A percentile compares a stretch with the other conserved stretches of the same genome.
Conservation (phyloP, 2,329 filamentous ascomycete genomes). For the Atkinsonella hypoxylon region DNA sequence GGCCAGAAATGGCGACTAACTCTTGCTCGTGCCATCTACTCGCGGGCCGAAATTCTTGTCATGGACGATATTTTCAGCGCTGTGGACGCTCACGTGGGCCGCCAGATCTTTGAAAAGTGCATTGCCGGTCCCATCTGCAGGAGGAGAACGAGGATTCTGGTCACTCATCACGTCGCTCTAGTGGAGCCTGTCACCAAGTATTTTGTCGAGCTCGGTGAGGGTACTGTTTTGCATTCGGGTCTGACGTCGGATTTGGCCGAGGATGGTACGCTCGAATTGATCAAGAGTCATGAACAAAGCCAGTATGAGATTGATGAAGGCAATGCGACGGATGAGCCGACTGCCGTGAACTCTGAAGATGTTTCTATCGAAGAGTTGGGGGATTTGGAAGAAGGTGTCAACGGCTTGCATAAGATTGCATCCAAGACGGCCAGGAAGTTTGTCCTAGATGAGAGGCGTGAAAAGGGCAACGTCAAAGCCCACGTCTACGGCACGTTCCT, state of each 20-base stretch:
- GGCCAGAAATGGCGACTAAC: constrained; percentile 77
- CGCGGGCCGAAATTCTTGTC: constrained; percentile 61
- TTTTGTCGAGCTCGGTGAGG: constrained; percentile 60
- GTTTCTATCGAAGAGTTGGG: constrained; percentile 30
- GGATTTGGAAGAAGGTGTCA: constrained; percentile 21
- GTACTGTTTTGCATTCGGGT: constrained; percentile 51
- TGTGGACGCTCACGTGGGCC: constrained; percentile 69
- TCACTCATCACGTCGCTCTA: constrained; percentile 68
- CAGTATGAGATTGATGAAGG: constrained; percentile 34
- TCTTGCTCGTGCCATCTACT: constrained; percentile 70
- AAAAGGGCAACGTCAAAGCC: constrained; percentile 56
- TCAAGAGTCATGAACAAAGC: constrained; percentile 43
- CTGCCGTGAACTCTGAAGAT: constrained; percentile 43
- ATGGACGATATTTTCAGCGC: constrained; percentile 79
- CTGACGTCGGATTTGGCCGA: constrained; percentile 51
- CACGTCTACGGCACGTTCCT: constrained; percentile 59
- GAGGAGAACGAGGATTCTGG: constrained; percentile 62
- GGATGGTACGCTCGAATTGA: constrained; percentile 42
- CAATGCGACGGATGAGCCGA: constrained; percentile 28
- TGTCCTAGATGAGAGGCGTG: constrained; percentile 62
- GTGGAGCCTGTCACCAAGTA: constrained; percentile 62
- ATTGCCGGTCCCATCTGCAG: constrained; percentile 57
- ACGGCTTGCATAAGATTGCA: constrained; percentile 34
- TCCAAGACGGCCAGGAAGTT: constrained; percentile 55
- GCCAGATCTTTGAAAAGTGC: constrained; percentile 67